Evolutionary conservation across 805 yeast genomes (phyloP), one percentile per base, ranked within the genome.

Genomic region (Yarrowia divulgata): DNA sequence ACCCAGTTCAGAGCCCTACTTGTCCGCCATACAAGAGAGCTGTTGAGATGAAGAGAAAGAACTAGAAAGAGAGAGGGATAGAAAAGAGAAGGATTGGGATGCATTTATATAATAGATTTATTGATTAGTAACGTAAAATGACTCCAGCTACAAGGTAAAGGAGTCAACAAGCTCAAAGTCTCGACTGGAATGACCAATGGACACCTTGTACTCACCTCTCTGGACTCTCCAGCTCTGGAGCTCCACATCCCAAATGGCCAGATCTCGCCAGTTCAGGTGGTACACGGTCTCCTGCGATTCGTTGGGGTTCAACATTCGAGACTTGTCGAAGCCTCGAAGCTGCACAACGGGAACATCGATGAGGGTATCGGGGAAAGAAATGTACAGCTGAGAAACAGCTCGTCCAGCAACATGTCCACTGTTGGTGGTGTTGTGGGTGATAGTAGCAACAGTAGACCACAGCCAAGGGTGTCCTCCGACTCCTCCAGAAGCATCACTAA

Each of bases 11-110:
- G 75, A 83, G 87, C 77, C 99, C 99, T 9, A 93, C 97, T 0
- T 95, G 97, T 40, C 99, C 99, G 1, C 98, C 99, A 1, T 95
- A 95, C 79, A 94, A 94, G 79, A 86, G 87, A 70, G 99, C 98
- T 0, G 79, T 95, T 69, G 97, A 92, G 76, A 81, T 91, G 52
- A 60, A 60, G 66, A 29, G 52, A 18, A 45, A 43, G 43, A 60
- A 60, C 14, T 60, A 45, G 42, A 40, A 35, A 23, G 29, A 23
- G 2, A 23, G 29, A 23, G 39, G 49, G 16, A 72, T 32, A 48
- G 13, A 48, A 14, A 19, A 29, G 16, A 35, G 42, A 13, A 18
- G 32, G 42, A 35, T 19, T 32, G 57, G 55, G 42, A 52, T 52
- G 57, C 57, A 52, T 49, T 49, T 52, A 23, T 23, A 23, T 23